Conservation (phyloP, 495 filamentous ascomycete species). For the Viridothelium virens region DNA sequence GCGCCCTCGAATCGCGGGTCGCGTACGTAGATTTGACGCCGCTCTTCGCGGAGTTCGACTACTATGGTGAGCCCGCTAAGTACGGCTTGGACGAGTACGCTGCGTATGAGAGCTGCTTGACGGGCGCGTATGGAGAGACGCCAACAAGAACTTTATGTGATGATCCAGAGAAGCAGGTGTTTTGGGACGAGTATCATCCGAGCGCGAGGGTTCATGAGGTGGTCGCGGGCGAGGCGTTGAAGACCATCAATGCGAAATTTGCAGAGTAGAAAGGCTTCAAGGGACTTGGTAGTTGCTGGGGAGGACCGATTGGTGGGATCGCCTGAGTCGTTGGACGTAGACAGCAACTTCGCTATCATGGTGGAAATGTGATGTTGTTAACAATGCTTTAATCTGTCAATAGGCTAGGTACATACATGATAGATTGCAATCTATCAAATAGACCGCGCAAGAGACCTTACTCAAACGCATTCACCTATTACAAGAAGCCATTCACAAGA, state of each 20-base stretch:
- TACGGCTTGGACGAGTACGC: constrained; percentile 1
- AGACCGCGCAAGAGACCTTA: too few species aligned
- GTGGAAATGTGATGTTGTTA: too few species aligned
- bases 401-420: too few species aligned
- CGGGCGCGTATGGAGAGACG: constrained; percentile 3
- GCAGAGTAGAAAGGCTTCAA: too few species aligned
- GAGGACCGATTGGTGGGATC: too few species aligned
- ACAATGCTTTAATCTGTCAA: too few species aligned
- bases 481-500: too few species aligned
- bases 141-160: not conserved
- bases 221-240: not conserved
- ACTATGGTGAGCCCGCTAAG: not conserved
- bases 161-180: not conserved
- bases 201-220: not conserved
- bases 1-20: not conserved
- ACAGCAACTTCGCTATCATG: too few species aligned
- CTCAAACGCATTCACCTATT: too few species aligned
- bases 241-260: not conserved
- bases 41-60: constrained; percentile 4
- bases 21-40: constrained; percentile 4
- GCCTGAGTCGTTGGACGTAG: too few species aligned
- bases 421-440: too few species aligned
- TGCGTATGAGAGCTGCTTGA: not conserved
- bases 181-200: constrained; percentile 4
- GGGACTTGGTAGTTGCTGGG: too few species aligned